Conservation (phyloP, 2,329 filamentous ascomycete species). For the Colletotrichum echinochloae region DNA sequence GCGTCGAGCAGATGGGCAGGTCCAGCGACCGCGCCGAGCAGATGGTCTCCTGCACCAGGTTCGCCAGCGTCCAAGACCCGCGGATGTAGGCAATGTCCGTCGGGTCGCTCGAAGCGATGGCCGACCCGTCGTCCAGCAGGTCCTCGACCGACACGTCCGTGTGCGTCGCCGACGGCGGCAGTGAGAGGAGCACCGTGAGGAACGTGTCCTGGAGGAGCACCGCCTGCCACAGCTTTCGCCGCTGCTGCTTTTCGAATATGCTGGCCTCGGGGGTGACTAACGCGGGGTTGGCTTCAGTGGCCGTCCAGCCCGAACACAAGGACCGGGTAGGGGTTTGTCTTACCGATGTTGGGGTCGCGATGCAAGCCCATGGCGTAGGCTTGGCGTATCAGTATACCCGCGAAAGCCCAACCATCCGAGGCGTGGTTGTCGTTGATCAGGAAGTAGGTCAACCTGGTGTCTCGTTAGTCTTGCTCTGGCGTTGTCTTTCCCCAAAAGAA, state of each 20-base stretch:
- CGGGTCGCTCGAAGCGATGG: slow-evolving; percentile 69
- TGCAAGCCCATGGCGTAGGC: slow-evolving; percentile 86
- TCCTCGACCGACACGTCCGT: slow-evolving; percentile 84
- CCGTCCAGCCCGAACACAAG: background rate
- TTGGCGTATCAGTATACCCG: slow-evolving; percentile 80
- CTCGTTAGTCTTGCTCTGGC: background rate
- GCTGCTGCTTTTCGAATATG: slow-evolving; percentile 80
- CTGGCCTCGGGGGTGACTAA: slow-evolving; percentile 73
- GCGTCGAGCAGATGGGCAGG: slow-evolving; percentile 76
- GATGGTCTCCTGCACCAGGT: slow-evolving; percentile 81
- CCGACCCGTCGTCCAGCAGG: slow-evolving; percentile 71
- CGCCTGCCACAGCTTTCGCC: slow-evolving; percentile 85
- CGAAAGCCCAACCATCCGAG: slow-evolving; percentile 85
- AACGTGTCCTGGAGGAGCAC: slow-evolving; percentile 86
- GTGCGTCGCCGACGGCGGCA: slow-evolving; percentile 82
- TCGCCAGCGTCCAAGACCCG: slow-evolving; percentile 83
- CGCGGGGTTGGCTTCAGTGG: background rate
- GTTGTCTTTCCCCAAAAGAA: background rate
- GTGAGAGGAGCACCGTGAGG: slow-evolving; percentile 79
- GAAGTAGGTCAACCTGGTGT: slow-evolving; percentile 74
- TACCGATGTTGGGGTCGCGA: slow-evolving; percentile 80
- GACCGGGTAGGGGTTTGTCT: slow-evolving; percentile 31
- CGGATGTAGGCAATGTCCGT: slow-evolving; percentile 78
- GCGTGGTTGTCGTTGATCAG: slow-evolving; percentile 89
- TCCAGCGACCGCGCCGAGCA: slow-evolving; percentile 81